These are phyloP conservation scores for Leonotis leonurus DNA, from an alignment of 257 asterid genomes.

Conservation along the genomic window DNA sequence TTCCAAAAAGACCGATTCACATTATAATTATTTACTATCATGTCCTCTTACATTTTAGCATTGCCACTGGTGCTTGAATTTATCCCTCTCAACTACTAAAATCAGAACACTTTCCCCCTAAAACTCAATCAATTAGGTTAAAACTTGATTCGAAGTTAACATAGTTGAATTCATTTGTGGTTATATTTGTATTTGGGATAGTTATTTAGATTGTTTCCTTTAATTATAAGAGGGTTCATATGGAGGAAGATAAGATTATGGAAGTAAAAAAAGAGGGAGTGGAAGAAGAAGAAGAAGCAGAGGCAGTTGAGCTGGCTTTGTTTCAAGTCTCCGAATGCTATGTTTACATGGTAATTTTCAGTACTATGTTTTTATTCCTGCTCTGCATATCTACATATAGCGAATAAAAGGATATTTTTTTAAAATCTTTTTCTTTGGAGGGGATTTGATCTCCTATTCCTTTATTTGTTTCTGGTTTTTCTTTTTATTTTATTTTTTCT, in stretches of 20 bases:
- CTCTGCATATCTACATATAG: neutral
- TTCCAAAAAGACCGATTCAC: too few species aligned
- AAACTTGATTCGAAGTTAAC: neutral
- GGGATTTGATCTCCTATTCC: slow-evolving; percentile 8
- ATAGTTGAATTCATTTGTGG: slow-evolving; percentile 9
- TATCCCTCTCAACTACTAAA: too few species aligned
- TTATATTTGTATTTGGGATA: neutral
- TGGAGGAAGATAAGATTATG: slow-evolving; percentile 46
- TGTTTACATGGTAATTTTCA: slow-evolving; percentile 68
- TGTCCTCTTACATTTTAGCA: too few species aligned
- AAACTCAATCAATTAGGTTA: slow-evolving; percentile 9
- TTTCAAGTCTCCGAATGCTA: slow-evolving; percentile 88
- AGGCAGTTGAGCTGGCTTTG: slow-evolving; percentile 54
- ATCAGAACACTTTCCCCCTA: too few species aligned
- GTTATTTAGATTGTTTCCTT: neutral
- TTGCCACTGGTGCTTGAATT: too few species aligned
- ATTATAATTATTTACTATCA: too few species aligned
- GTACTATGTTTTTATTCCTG: neutral
- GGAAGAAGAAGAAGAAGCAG: slow-evolving; percentile 50
- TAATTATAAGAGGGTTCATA: slow-evolving; percentile 25
- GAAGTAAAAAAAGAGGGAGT: slow-evolving; percentile 30
- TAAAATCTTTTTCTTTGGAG: neutral
- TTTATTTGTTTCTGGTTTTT: neutral
- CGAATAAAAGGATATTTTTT: neutral
- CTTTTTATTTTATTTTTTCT: too few species aligned